phyloP scores from a whole-genome alignment of 495 filamentous ascomycete species.

The Chaetomium tenue region DNA sequence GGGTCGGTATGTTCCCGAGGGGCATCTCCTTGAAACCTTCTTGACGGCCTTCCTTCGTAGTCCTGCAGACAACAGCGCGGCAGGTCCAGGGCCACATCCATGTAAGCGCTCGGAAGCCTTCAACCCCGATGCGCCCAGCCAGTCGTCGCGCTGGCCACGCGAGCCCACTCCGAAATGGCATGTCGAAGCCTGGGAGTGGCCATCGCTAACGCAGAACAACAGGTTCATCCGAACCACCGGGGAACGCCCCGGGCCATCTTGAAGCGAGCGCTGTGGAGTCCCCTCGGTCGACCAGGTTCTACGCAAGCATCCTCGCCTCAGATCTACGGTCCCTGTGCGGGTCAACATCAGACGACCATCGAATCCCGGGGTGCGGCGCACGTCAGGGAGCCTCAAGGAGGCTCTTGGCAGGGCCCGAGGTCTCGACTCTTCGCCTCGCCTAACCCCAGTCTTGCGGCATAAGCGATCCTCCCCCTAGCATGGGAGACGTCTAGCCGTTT shows the following conservation, averaged over 20 bases:
- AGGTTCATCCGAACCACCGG: not conserved
- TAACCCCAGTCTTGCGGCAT: constrained; percentile 26
- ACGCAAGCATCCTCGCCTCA: constrained; percentile 17
- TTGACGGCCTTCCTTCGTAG: not conserved
- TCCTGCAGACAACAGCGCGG: not conserved
- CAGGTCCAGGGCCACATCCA: not conserved
- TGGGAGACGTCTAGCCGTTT: constrained; percentile 11
- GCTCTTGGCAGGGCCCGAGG: constrained; percentile 10
- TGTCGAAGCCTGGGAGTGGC: not conserved
- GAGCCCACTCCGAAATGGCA: not conserved
- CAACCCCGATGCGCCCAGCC: constrained; percentile 7
- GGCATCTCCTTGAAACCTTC: constrained; percentile 9
- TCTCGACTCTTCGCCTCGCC: constrained; percentile 22
- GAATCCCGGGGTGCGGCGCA: constrained; percentile 16
- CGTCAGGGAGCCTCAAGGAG: constrained; percentile 32
- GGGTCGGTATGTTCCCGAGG: not conserved
- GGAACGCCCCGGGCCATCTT: not conserved
- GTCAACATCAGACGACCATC: constrained; percentile 19
- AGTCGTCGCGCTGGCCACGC: not conserved
- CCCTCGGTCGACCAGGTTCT: constrained; percentile 16
- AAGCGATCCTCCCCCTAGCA: constrained; percentile 27
- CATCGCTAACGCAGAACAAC: not conserved
- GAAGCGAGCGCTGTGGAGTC: constrained; percentile 4
- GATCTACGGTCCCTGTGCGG: constrained; percentile 17
- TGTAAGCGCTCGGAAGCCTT: constrained; percentile 20